Conservation (phyloP, 1,284 basidiomycete genomes). For the Lentinula novae-zelandiae region DNA sequence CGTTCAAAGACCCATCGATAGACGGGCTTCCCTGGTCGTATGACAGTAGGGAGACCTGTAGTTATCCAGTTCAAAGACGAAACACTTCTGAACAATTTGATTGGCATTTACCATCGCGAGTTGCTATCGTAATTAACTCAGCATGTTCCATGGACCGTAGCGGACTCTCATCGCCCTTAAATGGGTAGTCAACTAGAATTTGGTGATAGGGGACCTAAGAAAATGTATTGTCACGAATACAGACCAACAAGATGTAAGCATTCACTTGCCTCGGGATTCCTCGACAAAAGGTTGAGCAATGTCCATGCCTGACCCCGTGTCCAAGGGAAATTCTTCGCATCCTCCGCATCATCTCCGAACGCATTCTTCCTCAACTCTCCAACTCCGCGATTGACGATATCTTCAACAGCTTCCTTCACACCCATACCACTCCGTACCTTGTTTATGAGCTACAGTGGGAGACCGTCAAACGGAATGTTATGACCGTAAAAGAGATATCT, state of each 20-base stretch:
- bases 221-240: not conserved
- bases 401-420: slow-evolving; percentile 82
- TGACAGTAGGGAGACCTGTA: slow-evolving; percentile 79
- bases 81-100: not conserved
- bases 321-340: slow-evolving; percentile 84
- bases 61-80: slow-evolving; percentile 2
- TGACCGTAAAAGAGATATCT: slow-evolving; percentile 22
- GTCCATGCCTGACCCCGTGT: slow-evolving; percentile 86
- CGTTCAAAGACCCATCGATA: slow-evolving; percentile 83
- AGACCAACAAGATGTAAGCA: not conserved
- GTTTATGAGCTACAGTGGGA: slow-evolving; percentile 64
- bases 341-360: slow-evolving; percentile 89
- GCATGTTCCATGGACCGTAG: slow-evolving; percentile 87
- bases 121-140: slow-evolving; percentile 82
- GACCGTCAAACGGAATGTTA: not conserved
- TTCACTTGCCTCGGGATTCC: slow-evolving; percentile 46
- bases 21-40: slow-evolving; percentile 89
- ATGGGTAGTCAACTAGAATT: slow-evolving; percentile 80
- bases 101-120: slow-evolving; percentile 57
- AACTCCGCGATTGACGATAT: slow-evolving; percentile 78
- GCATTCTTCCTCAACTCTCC: slow-evolving; percentile 87
- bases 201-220: slow-evolving; percentile 76
- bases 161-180: slow-evolving; percentile 86
- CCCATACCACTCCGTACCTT: slow-evolving; percentile 77
- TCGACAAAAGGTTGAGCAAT: slow-evolving; percentile 73